Evolutionary conservation across 2,329 filamentous ascomycete species (phyloP), one percentile per base, ranked within the genome.

Genomic region (Penicillium paneum): DNA sequence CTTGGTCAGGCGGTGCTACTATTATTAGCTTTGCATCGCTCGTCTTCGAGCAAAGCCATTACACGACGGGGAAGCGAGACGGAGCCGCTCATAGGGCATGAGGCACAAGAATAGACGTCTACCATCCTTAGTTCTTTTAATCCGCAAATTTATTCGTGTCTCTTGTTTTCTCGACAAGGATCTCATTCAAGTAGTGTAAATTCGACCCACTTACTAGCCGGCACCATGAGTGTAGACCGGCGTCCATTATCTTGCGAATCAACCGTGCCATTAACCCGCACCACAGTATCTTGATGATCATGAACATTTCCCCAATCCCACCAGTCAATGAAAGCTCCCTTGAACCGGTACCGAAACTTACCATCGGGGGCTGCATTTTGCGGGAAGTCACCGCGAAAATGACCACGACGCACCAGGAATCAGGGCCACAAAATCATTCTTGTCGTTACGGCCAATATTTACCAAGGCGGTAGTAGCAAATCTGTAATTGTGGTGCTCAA

Each of bases 241-340:
- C 39, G 5, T 26, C 13, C 13, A 26, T 41, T 26, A 41, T 41
- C 21, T n/a, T 15, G 19, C 21, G 39, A 13, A n/a, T 24, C 2
- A 21, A 26, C 47, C 1, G 0, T 34, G 28, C 12, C n/a, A 17
- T 49, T 8, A 40, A 49, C n/a, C 35, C 36, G 1, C 47, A 49
- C 47, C 26, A 49, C 17, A 24, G 47, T 49, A 41, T 49, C 32
- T 41, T 49, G 17, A 42, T 49, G 47, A 49, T 49, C 36, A 8
- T 24, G 26, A 41, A 41, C 6, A 40, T 41, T 19, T 34, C 47
- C 47, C 47, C 47, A 49, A 32, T 49, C 36, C 47, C 47, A 49
- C 46, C 46, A 49, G 34, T 49, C 46, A 40, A 49, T 35, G 8
- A 11, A 29, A 12, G 24, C 15, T 6, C 46, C 46, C 35, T 17